Evolutionary conservation across 129 eudicot species (phyloP).

Genomic region (Flaveria linearis): DNA sequence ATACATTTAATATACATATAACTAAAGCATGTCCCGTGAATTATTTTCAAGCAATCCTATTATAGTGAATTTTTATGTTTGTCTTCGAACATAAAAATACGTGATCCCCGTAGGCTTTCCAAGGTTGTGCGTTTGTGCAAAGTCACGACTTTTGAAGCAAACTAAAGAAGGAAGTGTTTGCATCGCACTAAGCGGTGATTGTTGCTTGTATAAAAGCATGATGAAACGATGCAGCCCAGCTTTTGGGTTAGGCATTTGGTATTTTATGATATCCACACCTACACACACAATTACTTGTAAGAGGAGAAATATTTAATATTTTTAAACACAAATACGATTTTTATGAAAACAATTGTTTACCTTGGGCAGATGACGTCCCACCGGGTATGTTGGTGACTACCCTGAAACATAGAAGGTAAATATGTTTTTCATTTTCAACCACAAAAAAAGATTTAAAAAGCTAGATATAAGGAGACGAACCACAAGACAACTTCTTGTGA

Average conservation of each 20-base stretch:
- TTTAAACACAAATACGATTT: background rate
- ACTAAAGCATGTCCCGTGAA: too few relatives aligned
- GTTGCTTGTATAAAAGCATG: constrained; percentile 23
- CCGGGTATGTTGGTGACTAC: too few relatives aligned
- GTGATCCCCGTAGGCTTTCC: constrained; percentile 26
- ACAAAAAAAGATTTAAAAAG: too few relatives aligned
- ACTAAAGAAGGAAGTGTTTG: constrained; percentile 1
- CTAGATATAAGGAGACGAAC: background rate
- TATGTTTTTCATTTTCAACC: too few relatives aligned
- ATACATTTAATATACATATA: background rate
- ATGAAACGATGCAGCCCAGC: constrained; percentile 23
- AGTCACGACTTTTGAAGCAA: constrained; percentile 16
- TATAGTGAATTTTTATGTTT: background rate
- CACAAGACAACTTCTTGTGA: too few relatives aligned
- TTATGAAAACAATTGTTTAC: background rate
- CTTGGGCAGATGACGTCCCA: too few relatives aligned
- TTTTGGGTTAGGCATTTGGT: constrained; percentile 19
- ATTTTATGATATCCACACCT: constrained; percentile 28
- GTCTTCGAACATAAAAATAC: constrained; percentile 28
- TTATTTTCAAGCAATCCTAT: background rate
- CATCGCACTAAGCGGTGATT: background rate
- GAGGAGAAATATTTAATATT: background rate
- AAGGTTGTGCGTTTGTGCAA: constrained; percentile 18
- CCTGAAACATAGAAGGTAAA: too few relatives aligned
- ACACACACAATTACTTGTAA: background rate